Conservation (phyloP, 2,329 filamentous ascomycete genomes). For the Chaetothyriales sp. region DNA sequence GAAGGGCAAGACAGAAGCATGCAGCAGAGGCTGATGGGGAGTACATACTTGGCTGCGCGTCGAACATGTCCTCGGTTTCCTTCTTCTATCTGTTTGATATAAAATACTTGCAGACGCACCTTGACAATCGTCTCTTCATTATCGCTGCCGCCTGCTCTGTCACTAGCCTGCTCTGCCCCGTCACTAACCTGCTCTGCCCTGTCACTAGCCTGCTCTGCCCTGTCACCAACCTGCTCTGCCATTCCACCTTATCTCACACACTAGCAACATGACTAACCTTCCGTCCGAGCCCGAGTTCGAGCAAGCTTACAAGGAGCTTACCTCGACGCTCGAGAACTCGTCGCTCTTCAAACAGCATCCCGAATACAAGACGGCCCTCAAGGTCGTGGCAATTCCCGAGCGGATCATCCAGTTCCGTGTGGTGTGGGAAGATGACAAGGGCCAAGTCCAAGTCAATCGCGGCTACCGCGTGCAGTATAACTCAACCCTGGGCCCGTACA, state of each 20-base stretch:
- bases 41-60: too few relatives aligned
- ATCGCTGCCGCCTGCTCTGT: too few relatives aligned
- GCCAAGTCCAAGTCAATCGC: conserved; percentile 78
- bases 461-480: conserved; percentile 98
- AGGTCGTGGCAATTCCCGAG: conserved; percentile 81
- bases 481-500: conserved; percentile 92
- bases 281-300: conserved; percentile 90
- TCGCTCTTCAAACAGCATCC: conserved; percentile 87
- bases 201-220: too few relatives aligned
- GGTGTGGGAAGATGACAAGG: conserved; percentile 90
- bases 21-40: neutral
- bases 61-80: too few relatives aligned
- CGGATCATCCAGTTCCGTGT: conserved; percentile 95
- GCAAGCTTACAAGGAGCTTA: conserved; percentile 96
- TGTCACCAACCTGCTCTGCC: neutral
- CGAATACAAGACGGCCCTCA: conserved; percentile 82
- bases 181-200: too few relatives aligned
- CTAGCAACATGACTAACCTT: conserved; percentile 60
- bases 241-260: neutral
- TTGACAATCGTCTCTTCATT: too few relatives aligned
- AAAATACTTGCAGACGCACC: too few relatives aligned
- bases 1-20: neutral
- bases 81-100: too few relatives aligned
- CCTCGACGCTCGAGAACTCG: conserved; percentile 85
- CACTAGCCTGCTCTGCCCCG: too few relatives aligned